Evolutionary conservation across 73 alveolate species (phyloP), one percentile per base, ranked within the genome.

Genomic region (Stentor coeruleus): DNA sequence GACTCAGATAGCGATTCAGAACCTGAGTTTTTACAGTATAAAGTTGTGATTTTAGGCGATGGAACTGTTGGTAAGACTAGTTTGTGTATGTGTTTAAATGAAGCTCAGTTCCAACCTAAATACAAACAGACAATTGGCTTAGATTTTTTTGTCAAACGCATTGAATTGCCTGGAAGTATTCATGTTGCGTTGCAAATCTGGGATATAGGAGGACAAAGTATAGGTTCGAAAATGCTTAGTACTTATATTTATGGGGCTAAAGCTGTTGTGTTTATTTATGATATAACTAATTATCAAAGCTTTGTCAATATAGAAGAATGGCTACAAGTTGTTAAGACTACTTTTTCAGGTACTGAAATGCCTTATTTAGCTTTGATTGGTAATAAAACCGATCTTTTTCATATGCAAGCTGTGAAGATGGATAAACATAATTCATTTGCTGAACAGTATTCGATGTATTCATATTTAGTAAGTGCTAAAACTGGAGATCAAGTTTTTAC

Each of bases 401-500:
- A 89, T 74, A 85, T 89, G 90, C 90, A 86, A 55, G 92, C 92
- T 28, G 90, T 86, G 38, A 86, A 89, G 31, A 14, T 82, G 2
- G 88, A 81, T 4, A 76, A 73, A 49, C 95, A 89, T 55, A 55
- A 55, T n/a, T 15, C 15, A 55, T 87, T 76, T 49, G 85, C 93
- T 37, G 88, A 72, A 4, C 82, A 85, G 73, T 41, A 85, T 41
- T 77, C 42, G 60, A 20, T 58, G 77, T 81, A 84, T 76, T 60
- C 90, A 84, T 86, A 86, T 84, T 88, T 82, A 66, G 98, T 90
- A 37, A 81, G 92, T 26, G 98, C 98, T 3, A 85, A 92, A 58
- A 88, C 95, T 26, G 98, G 98, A 37, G 98, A 93, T 42, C 91
- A 93, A 85, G 92, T 93, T 20, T 76, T 73, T 57, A 59, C 91